Conservation (phyloP, 2,329 filamentous ascomycete species). For the Metarhizium guizhouense region DNA sequence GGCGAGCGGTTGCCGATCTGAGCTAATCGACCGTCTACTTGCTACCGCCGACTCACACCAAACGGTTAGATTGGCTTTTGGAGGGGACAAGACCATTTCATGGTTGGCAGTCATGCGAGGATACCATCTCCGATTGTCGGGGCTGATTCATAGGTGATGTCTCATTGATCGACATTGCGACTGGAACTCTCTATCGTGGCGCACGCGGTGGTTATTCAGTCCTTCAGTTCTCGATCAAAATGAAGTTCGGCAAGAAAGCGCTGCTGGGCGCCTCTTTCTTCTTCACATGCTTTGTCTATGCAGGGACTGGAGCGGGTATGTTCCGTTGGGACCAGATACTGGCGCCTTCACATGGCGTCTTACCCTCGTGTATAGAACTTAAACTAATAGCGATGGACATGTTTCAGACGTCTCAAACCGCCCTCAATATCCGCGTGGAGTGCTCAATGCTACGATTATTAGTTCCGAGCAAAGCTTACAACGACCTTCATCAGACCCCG, state of each 20-base stretch:
- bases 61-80: not conserved
- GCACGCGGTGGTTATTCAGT: not conserved
- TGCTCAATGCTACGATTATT: not conserved
- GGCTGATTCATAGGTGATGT: conserved; percentile 5
- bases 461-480: not conserved
- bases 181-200: not conserved
- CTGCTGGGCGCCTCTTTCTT: conserved; percentile 11
- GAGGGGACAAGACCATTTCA: not conserved
- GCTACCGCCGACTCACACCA: not conserved
- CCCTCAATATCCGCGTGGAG: not conserved
- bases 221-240: conserved; percentile 2
- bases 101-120: not conserved
- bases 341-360: not conserved
- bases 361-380: not conserved
- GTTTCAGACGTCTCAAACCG: not conserved
- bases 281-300: conserved; percentile 7
- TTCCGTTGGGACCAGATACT: conserved; percentile 1
- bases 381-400: not conserved
- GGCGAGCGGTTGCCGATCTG: too few species aligned
- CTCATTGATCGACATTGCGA: not conserved
- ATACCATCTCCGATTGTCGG: conserved; percentile 1
- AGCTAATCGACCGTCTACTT: not conserved
- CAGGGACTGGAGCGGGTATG: conserved; percentile 3
- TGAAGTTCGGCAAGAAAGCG: conserved; percentile 10
- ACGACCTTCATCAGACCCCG: not conserved